These are phyloP conservation scores for Citrus trifoliata DNA, from an alignment of 345 rosid genomes.

Conservation along the genomic window DNA sequence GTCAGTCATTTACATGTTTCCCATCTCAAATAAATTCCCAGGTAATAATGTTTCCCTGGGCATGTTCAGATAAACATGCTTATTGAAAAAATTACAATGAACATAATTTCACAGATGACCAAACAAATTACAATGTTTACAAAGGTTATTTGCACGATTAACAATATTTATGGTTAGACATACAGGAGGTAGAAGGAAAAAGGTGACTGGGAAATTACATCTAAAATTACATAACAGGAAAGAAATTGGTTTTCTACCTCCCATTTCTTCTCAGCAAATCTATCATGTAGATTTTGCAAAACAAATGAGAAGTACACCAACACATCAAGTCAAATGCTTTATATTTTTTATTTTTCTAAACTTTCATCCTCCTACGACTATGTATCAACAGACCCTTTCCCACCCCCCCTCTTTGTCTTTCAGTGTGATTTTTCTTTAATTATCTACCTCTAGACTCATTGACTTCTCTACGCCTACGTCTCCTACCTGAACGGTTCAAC, in stretches of 20 bases:
- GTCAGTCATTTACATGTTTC: neutral
- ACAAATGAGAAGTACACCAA: slow-evolving; percentile 16
- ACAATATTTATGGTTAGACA: neutral
- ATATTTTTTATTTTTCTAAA: slow-evolving; percentile 8
- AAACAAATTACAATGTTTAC: slow-evolving; percentile 9
- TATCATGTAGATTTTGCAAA: neutral
- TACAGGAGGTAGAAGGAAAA: neutral
- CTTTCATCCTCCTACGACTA: slow-evolving; percentile 11
- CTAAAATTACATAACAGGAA: slow-evolving; percentile 8
- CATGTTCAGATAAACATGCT: neutral
- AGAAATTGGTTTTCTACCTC: slow-evolving; percentile 8
- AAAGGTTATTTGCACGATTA: slow-evolving; percentile 4
- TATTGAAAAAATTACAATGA: neutral
- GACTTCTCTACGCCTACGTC: slow-evolving; percentile 68
- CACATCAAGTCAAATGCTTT: slow-evolving; percentile 12
- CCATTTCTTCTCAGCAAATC: slow-evolving; percentile 4
- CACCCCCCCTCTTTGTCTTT: slow-evolving; percentile 7
- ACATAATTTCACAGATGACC: neutral
- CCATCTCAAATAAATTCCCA: neutral
- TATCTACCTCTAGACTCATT: slow-evolving; percentile 21
- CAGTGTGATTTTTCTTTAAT: neutral
- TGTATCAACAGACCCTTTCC: slow-evolving; percentile 10
- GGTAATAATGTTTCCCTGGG: neutral
- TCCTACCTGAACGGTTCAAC: slow-evolving; percentile 67
- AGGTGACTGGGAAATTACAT: slow-evolving; percentile 3